Evolutionary conservation across 768 basidiomycete genomes (phyloP).

Genomic region (Kwoniella botswanensis): DNA sequence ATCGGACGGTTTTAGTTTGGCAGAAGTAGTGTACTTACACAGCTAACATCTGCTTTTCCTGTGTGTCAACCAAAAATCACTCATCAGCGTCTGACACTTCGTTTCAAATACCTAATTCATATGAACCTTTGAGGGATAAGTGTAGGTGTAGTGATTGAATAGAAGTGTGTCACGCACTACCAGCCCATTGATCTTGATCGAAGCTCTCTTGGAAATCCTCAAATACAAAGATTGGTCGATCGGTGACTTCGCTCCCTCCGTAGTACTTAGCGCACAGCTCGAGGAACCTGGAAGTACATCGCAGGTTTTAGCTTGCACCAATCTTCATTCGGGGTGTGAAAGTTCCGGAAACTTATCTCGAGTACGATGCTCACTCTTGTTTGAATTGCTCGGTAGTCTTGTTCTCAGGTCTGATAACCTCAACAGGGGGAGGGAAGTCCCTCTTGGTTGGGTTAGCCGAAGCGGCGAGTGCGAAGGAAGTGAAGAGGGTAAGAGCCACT

Average conservation of each 20-base stretch:
- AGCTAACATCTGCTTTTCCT: constrained; percentile 14
- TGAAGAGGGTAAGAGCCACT: background rate
- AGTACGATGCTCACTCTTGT: constrained; percentile 5
- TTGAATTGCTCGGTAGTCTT: constrained; percentile 11
- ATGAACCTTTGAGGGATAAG: background rate
- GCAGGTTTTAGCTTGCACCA: background rate
- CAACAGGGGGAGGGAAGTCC: constrained; percentile 3
- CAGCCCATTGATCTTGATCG: constrained; percentile 8
- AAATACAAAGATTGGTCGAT: constrained; percentile 12
- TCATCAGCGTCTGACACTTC: too few species aligned
- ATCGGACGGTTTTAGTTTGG: background rate
- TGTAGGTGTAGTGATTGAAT: background rate
- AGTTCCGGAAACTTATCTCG: background rate
- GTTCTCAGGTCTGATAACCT: constrained; percentile 17
- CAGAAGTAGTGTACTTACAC: background rate
- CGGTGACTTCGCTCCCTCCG: constrained; percentile 14
- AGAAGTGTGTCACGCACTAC: background rate
- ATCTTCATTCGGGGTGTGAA: background rate
- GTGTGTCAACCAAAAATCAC: background rate
- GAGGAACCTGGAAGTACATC: background rate
- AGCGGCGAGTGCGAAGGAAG: background rate
- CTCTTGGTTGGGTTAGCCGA: background rate
- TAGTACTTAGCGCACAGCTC: constrained; percentile 14
- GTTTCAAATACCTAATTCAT: too few species aligned
- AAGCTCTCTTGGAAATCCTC: constrained; percentile 9